A percentile compares a stretch with the other conserved stretches of the same genome.
Conservation (phyloP, 768 basidiomycete species). For the Mycena haematopus region DNA sequence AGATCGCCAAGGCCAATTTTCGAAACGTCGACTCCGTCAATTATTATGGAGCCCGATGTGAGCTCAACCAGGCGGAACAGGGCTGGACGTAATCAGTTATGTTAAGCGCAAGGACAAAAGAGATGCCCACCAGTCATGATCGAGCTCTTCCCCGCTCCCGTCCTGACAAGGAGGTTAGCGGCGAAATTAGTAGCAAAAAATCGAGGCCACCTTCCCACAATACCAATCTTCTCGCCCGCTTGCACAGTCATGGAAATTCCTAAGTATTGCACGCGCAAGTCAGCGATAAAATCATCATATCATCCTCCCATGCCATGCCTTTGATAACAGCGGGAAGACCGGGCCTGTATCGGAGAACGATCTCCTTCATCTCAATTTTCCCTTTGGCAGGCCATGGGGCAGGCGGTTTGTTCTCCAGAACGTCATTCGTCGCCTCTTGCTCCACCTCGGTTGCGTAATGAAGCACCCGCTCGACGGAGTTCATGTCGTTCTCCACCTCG, state of each 20-base stretch:
- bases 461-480: slow-evolving; percentile 84
- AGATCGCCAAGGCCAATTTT: slow-evolving; percentile 79
- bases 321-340: slow-evolving; percentile 89
- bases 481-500: slow-evolving; percentile 95
- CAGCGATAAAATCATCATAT: background rate
- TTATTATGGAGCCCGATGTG: slow-evolving; percentile 70
- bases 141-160: slow-evolving; percentile 89
- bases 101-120: no score
- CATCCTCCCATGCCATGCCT: slow-evolving; percentile 41
- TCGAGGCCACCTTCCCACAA: no score
- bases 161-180: no score
- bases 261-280: slow-evolving; percentile 11
- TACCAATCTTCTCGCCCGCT: slow-evolving; percentile 88
- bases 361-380: slow-evolving; percentile 72
- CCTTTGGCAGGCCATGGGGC: slow-evolving; percentile 79
- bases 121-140: no score
- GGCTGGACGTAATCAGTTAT: no score
- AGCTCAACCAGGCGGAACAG: slow-evolving; percentile 88
- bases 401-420: slow-evolving; percentile 64
- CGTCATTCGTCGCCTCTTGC: slow-evolving; percentile 77
- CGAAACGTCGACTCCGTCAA: slow-evolving; percentile 88
- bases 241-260: slow-evolving; percentile 68
- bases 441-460: slow-evolving; percentile 83
- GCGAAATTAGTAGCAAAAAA: no score
- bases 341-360: slow-evolving; percentile 83